Conservation (phyloP, 495 filamentous ascomycete genomes). For the Penicillium salamii region DNA sequence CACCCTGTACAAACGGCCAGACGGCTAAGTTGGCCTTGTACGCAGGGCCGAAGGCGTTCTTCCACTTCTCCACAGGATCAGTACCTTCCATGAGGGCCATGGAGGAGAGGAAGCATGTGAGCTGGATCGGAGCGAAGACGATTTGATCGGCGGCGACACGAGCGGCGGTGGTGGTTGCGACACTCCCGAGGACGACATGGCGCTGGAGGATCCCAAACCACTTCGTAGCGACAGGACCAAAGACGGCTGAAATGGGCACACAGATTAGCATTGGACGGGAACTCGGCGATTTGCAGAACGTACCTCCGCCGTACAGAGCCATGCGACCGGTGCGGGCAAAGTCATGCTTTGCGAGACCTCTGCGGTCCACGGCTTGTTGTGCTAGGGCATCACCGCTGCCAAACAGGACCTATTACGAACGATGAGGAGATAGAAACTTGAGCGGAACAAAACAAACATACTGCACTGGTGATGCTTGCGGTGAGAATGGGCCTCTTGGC, state of each 20-base stretch:
- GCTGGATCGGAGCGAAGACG: conserved; percentile 79
- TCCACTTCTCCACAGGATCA: conserved; percentile 66
- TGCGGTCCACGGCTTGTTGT: conserved; percentile 89
- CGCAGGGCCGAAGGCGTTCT: conserved; percentile 61
- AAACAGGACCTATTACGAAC: conserved; percentile 65
- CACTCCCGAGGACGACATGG: conserved; percentile 60
- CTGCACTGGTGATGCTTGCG: conserved; percentile 79
- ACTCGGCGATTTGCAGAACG: conserved; percentile 10
- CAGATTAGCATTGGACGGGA: conserved; percentile 2
- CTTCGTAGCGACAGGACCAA: conserved; percentile 84
- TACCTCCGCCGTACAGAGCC: conserved; percentile 89
- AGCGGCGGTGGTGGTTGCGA: conserved; percentile 69
- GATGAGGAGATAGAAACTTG: neutral
- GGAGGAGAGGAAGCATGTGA: conserved; percentile 76
- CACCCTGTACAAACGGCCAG: conserved; percentile 87
- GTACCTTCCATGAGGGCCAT: conserved; percentile 88
- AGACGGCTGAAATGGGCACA: conserved; percentile 58
- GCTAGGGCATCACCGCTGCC: conserved; percentile 86
- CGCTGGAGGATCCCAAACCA: conserved; percentile 84
- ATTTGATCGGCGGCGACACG: conserved; percentile 81
- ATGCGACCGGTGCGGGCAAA: conserved; percentile 79
- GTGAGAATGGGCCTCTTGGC: conserved; percentile 81
- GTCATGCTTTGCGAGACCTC: conserved; percentile 77
- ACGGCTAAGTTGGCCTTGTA: conserved; percentile 85
- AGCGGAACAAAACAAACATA: conserved; percentile 27